Evolutionary conservation across 1,284 basidiomycete genomes (phyloP).

Genomic region (Lentinula novae-zelandiae): DNA sequence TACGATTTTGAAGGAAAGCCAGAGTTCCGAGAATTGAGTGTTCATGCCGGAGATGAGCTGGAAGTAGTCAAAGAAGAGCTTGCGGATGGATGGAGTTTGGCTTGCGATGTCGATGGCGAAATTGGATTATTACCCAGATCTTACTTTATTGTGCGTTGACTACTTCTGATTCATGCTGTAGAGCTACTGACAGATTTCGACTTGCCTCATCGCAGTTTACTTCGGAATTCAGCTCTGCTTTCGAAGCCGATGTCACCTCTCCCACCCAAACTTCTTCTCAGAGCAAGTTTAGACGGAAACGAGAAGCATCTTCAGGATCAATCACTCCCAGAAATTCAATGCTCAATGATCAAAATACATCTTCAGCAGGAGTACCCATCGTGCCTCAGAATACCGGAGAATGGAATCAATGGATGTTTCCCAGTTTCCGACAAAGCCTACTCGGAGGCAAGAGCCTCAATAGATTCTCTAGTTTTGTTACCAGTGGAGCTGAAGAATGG

Average conservation of each 20-base stretch:
- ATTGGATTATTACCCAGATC: conserved; percentile 66
- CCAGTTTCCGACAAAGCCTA: conserved; percentile 66
- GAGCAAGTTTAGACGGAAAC: conserved; percentile 21
- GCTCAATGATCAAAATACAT: conserved; percentile 18
- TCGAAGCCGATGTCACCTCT: conserved; percentile 36
- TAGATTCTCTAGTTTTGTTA: conserved; percentile 81
- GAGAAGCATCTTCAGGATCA: conserved; percentile 42
- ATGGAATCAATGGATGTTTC: conserved; percentile 45
- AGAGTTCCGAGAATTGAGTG: conserved; percentile 65
- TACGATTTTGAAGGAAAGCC: conserved; percentile 72
- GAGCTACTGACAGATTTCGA: background rate
- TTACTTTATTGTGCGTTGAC: conserved; percentile 62
- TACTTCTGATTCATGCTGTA: background rate
- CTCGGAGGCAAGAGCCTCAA: conserved; percentile 77
- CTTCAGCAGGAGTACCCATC: conserved; percentile 37
- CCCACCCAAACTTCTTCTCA: conserved; percentile 19
- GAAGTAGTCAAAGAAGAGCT: conserved; percentile 62
- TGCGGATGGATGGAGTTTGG: conserved; percentile 75
- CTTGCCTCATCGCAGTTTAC: conserved; percentile 44
- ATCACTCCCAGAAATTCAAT: conserved; percentile 42
- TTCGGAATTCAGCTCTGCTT: conserved; percentile 51
- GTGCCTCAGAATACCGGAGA: conserved; percentile 75
- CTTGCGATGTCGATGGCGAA: conserved; percentile 48
- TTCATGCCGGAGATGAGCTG: conserved; percentile 62
- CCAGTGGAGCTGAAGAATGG: conserved; percentile 80